Evolutionary conservation across 495 filamentous ascomycete species (phyloP).

Genomic region (Darksidea phi): DNA sequence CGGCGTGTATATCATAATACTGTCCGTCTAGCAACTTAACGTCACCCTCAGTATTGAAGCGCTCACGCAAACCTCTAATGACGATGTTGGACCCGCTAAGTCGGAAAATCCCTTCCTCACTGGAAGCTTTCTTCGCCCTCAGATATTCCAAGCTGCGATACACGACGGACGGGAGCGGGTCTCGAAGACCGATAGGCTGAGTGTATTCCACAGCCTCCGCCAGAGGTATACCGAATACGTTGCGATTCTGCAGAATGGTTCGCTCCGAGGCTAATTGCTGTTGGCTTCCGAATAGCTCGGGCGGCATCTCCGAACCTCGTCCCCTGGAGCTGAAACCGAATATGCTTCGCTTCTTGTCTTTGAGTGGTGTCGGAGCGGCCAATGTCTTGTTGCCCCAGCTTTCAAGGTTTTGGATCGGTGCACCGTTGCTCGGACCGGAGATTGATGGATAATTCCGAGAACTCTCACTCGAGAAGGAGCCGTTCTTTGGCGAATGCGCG

Average conservation of each 20-base stretch:
- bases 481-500: slow-evolving; percentile 40
- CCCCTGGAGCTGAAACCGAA: slow-evolving; percentile 84
- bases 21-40: slow-evolving; percentile 83
- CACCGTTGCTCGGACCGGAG: slow-evolving; percentile 81
- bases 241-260: slow-evolving; percentile 15
- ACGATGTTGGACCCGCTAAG: slow-evolving; percentile 91
- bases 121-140: slow-evolving; percentile 73
- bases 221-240: slow-evolving; percentile 80
- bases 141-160: slow-evolving; percentile 96
- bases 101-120: slow-evolving; percentile 94
- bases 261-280: slow-evolving; percentile 21
- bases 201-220: slow-evolving; percentile 82
- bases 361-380: slow-evolving; percentile 50
- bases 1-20: slow-evolving; percentile 93
- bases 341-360: slow-evolving; percentile 90
- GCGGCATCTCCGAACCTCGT: slow-evolving; percentile 59
- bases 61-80: slow-evolving; percentile 84
- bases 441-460: slow-evolving; percentile 52
- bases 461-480: slow-evolving; percentile 26
- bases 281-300: slow-evolving; percentile 21
- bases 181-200: slow-evolving; percentile 65
- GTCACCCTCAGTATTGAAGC: slow-evolving; percentile 92
- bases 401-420: slow-evolving; percentile 80
- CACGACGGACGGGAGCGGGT: slow-evolving; percentile 87
- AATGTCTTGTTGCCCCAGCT: slow-evolving; percentile 77